A percentile compares a stretch with the other conserved stretches of the same genome.
phyloP scores from a whole-genome alignment of 2,329 filamentous ascomycete species.

The Colletotrichum liriopes region DNA sequence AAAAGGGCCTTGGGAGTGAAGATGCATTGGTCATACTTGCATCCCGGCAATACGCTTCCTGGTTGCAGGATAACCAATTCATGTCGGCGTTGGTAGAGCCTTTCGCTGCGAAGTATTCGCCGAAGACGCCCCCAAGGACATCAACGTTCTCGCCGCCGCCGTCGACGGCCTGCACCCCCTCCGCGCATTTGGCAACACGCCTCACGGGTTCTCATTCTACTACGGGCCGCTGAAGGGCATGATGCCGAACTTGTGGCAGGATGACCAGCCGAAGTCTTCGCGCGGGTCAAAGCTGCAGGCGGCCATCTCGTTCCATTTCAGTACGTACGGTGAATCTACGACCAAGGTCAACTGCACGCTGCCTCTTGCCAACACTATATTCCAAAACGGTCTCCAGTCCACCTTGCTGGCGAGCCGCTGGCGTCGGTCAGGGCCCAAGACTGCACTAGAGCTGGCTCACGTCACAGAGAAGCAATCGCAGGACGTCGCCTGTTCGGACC shows the following conservation, averaged over 20 bases:
- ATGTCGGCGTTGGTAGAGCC: constrained; percentile 49
- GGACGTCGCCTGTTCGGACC: constrained; percentile 47
- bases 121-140: constrained; percentile 20
- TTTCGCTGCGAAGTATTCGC: constrained; percentile 14
- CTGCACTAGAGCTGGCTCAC: constrained; percentile 50
- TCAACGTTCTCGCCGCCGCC: constrained; percentile 68
- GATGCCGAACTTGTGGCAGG: constrained; percentile 63
- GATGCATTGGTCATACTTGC: constrained; percentile 66
- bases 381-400: constrained; percentile 77
- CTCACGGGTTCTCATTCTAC: constrained; percentile 68
- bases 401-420: constrained; percentile 68
- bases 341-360: constrained; percentile 61
- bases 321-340: background rate
- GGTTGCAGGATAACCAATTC: constrained; percentile 62
- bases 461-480: constrained; percentile 58
- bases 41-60: constrained; percentile 64
- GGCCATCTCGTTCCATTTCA: constrained; percentile 26
- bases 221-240: constrained; percentile 58
- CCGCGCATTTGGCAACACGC: constrained; percentile 49
- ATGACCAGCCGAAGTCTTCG: constrained; percentile 1
- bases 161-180: constrained; percentile 68
- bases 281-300: constrained; percentile 30
- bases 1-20: constrained; percentile 39
- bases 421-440: constrained; percentile 45
- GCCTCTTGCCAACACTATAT: constrained; percentile 84